Evolutionary conservation across 2,329 filamentous ascomycete species (phyloP).

Genomic region (Xylariaceae sp.): DNA sequence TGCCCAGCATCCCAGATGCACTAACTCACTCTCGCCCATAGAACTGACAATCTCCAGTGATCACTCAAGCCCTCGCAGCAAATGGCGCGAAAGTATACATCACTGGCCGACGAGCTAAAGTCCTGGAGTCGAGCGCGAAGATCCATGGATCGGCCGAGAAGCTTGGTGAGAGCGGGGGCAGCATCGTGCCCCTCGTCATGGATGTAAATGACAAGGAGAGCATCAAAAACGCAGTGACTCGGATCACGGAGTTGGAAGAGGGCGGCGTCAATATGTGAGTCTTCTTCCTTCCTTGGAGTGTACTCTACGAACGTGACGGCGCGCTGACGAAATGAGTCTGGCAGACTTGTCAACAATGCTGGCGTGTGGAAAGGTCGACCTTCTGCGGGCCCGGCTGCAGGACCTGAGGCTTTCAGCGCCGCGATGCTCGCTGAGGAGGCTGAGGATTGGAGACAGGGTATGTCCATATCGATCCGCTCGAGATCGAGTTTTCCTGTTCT

Average conservation of each 20-base stretch:
- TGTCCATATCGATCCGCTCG: neutral
- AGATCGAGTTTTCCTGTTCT: neutral
- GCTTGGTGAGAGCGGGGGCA: conserved; percentile 38
- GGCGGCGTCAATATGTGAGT: conserved; percentile 45
- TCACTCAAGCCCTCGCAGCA: conserved; percentile 40
- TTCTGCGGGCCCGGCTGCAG: conserved; percentile 16
- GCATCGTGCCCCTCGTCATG: conserved; percentile 40
- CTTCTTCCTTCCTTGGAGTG: neutral
- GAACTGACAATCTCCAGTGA: conserved; percentile 29
- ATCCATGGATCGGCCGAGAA: conserved; percentile 40
- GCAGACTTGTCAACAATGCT: conserved; percentile 47
- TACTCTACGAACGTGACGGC: neutral
- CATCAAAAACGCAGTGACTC: conserved; percentile 42
- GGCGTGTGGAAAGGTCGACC: conserved; percentile 36
- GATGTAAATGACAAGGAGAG: conserved; percentile 51
- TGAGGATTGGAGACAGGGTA: conserved; percentile 25
- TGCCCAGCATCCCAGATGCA: neutral
- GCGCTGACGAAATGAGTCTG: neutral
- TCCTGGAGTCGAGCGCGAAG: conserved; percentile 37
- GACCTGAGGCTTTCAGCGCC: conserved; percentile 23
- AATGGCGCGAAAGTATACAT: conserved; percentile 38
- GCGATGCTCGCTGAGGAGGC: conserved; percentile 24
- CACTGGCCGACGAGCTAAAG: conserved; percentile 41
- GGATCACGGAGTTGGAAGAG: conserved; percentile 47
- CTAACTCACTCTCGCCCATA: neutral